Percentiles rank a stretch among this genome's conserved stretches.
Conservation (phyloP, 176 grass and related monocot species). For the Secale cereale region DNA sequence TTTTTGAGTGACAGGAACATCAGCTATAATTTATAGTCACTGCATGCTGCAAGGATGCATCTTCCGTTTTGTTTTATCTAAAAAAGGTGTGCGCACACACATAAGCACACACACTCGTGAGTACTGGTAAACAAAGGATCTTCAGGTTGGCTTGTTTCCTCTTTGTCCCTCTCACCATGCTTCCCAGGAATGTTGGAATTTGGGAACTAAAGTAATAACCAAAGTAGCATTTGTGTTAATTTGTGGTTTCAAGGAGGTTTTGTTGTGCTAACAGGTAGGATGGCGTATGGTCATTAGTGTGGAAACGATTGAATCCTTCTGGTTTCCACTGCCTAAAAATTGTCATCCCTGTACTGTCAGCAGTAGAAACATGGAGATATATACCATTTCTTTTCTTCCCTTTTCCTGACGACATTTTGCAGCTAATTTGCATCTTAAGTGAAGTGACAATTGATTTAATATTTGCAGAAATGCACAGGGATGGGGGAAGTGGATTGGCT, state of each 20-base stretch:
- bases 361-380: background rate
- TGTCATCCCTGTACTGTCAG: background rate
- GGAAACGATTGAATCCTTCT: background rate
- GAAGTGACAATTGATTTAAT: constrained; percentile 30
- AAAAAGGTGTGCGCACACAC: background rate
- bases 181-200: constrained; percentile 6
- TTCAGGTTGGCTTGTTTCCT: background rate
- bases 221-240: constrained; percentile 4
- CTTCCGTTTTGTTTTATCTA: background rate
- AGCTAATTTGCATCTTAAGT: constrained; percentile 19
- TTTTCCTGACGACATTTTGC: background rate
- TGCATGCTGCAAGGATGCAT: background rate
- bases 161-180: background rate
- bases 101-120: background rate
- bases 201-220: background rate
- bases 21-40: constrained; percentile 1
- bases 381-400: background rate
- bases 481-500: constrained; percentile 77
- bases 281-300: background rate
- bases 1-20: background rate
- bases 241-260: background rate
- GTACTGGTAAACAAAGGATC: background rate
- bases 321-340: background rate
- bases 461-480: constrained; percentile 86
- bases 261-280: background rate